These are phyloP conservation scores for Daldinia eschscholtzii DNA, from an alignment of 2,329 filamentous ascomycete species.

Conservation along the genomic window DNA sequence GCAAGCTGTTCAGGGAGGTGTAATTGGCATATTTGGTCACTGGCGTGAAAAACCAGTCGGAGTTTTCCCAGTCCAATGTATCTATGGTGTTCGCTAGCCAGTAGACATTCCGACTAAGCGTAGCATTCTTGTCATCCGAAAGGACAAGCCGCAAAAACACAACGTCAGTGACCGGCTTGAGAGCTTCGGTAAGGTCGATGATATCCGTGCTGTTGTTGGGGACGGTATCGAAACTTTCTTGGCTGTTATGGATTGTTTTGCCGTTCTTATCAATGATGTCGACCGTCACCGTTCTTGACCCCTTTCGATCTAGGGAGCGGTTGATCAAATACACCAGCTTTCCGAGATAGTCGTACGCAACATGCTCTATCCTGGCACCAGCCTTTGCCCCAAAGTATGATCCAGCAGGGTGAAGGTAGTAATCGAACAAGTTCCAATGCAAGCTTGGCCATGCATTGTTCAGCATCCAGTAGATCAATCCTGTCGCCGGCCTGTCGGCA, in stretches of 20 bases:
- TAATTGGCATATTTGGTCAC: constrained; percentile 65
- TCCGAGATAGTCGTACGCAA: constrained; percentile 66
- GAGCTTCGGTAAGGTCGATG: constrained; percentile 49
- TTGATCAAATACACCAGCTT: constrained; percentile 67
- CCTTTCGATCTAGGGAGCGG: constrained; percentile 58
- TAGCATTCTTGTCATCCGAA: constrained; percentile 47
- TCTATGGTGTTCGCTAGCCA: constrained; percentile 66
- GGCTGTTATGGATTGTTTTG: constrained; percentile 54
- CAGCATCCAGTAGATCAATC: constrained; percentile 76
- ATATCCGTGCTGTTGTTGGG: constrained; percentile 61
- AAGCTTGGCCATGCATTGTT: constrained; percentile 74
- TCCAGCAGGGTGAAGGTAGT: constrained; percentile 69
- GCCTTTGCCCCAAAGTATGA: constrained; percentile 71
- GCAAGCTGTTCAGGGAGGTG: constrained; percentile 58
- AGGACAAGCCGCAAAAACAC: constrained; percentile 66
- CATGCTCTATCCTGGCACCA: constrained; percentile 64
- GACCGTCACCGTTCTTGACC: constrained; percentile 59
- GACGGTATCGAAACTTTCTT: constrained; percentile 52
- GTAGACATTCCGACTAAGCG: constrained; percentile 70
- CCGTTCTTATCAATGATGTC: constrained; percentile 66
- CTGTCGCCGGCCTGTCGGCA: constrained; percentile 66
- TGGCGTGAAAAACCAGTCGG: constrained; percentile 71
- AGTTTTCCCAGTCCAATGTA: constrained; percentile 66
- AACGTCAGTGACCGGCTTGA: constrained; percentile 56
- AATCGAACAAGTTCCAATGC: constrained; percentile 75